Conservation (phyloP, 1,284 basidiomycete genomes). For the Pseudozyma pruni region DNA sequence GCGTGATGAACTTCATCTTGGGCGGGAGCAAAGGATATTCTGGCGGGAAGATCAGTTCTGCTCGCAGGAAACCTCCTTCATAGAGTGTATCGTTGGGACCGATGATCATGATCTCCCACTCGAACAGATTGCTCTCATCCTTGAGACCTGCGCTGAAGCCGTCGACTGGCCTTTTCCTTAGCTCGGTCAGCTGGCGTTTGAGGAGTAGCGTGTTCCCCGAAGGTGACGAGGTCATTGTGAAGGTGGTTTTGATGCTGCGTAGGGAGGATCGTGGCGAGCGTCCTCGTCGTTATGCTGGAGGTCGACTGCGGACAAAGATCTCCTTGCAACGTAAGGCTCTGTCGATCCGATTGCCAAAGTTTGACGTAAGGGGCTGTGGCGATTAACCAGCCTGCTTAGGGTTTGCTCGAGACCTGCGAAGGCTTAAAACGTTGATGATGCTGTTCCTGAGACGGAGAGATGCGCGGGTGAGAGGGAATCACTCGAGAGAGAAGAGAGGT, state of each 20-base stretch:
- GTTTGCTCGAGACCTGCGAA: too few species aligned
- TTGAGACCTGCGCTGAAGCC: slow-evolving; percentile 68
- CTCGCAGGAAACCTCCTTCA: slow-evolving; percentile 66
- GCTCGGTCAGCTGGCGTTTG: slow-evolving; percentile 65
- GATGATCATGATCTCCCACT: slow-evolving; percentile 68
- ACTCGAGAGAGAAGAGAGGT: too few species aligned
- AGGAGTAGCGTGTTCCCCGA: slow-evolving; percentile 64
- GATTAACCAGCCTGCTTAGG: too few species aligned
- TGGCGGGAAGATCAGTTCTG: slow-evolving; percentile 65
- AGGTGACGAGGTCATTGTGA: slow-evolving; percentile 59
- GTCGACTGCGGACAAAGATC: too few species aligned
- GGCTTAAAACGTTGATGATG: too few species aligned
- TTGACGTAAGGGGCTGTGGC: too few species aligned
- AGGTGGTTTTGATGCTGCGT: not conserved
- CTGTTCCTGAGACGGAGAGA: too few species aligned
- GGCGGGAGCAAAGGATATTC: slow-evolving; percentile 88
- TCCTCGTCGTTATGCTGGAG: too few species aligned
- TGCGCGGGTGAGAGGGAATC: too few species aligned
- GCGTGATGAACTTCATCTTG: slow-evolving; percentile 93
- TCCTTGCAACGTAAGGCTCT: too few species aligned
- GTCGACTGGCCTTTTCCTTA: slow-evolving; percentile 66
- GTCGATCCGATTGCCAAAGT: too few species aligned
- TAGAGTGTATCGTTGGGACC: slow-evolving; percentile 67
- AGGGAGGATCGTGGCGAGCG: not conserved
- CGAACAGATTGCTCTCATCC: slow-evolving; percentile 66